Evolutionary conservation across 1,284 basidiomycete genomes (phyloP).

Genomic region (Papiliotrema flavescens): DNA sequence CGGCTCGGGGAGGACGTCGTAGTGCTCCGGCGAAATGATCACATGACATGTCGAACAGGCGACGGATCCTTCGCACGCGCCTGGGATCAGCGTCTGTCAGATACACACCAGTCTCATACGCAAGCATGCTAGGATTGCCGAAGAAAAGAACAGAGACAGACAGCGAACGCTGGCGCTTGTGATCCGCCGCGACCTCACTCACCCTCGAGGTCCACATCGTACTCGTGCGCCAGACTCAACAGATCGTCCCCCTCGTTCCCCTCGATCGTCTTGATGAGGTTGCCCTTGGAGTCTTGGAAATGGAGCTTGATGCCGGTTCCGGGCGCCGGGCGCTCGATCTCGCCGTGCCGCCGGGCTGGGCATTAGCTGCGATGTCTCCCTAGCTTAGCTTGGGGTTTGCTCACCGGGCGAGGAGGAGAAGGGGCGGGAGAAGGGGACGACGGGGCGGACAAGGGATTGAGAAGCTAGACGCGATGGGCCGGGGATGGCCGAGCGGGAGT

Average conservation of each 20-base stretch:
- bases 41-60: slow-evolving; percentile 99
- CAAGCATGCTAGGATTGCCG: too few relatives aligned
- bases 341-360: slow-evolving; percentile 45
- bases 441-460: background rate
- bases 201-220: slow-evolving; percentile 98
- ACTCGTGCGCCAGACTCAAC: slow-evolving; percentile 85
- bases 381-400: background rate
- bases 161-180: too few relatives aligned
- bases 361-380: background rate
- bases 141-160: too few relatives aligned
- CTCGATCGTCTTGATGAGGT: slow-evolving; percentile 78
- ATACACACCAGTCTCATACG: too few relatives aligned
- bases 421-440: background rate
- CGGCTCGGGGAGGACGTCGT: slow-evolving; percentile 82
- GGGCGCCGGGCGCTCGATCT: slow-evolving; percentile 56
- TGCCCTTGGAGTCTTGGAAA: slow-evolving; percentile 85
- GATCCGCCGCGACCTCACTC: slow-evolving; percentile 37
- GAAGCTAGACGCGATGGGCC: background rate
- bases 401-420: background rate
- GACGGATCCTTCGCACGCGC: slow-evolving; percentile 93
- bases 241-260: slow-evolving; percentile 93
- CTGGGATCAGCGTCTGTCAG: slow-evolving; percentile 48
- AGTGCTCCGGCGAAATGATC: slow-evolving; percentile 76
- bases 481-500: background rate
- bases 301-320: slow-evolving; percentile 69